Base-by-base conservation (phyloP, 768 basidiomycete species). In the Dendrothele bispora region DNA sequence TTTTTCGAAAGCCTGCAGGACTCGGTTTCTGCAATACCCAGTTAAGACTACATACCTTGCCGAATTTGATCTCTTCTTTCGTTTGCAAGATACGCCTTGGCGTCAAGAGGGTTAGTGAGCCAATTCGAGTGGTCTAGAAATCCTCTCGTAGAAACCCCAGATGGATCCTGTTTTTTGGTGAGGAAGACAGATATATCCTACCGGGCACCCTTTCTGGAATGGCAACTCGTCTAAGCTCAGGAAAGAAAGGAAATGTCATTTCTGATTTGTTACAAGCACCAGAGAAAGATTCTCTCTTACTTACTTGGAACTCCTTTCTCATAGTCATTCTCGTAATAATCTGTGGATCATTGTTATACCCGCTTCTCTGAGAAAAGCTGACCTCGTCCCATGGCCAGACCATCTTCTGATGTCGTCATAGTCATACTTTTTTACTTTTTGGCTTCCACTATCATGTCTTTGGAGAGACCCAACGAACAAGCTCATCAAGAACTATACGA, bases 401-500 rank as follows among this genome's bases (percentile, higher is more conserved):
- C 30, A n/a, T n/a, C 30, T 10, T 34, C 30, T 10, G 11, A 10
- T 10, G 11, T 34, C 10, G 10, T n/a, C 30, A 10, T 10, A 34
- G 30, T 10, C 10, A n/a, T n/a, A 34, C 11, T n/a, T 34, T 39
- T 20, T 20, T 14, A 22, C 39, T 39, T 39, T 39, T n/a, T 14
- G n/a, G 39, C n/a, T n/a, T 14, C 21, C 24, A 39, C 34, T 21
- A 67, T n/a, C n/a, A n/a, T 67, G 63, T 45, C 57, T 27, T 43
- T 52, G 10, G 37, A 45, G 17, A 56, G 57, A 37, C 63, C 61
- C 3, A 68, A 71, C 40, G 63, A 66, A 48, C 46, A 47, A 5
- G 70, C 73, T 11, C 74, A 72, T 46, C 55, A 69, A 32, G 72
- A 74, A 43, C 46, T 76, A 2, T 74, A 69, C 46, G 63, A 72